phyloP scores from a whole-genome alignment of 2,329 filamentous ascomycete species.

The Ceratocystis albifundus region DNA sequence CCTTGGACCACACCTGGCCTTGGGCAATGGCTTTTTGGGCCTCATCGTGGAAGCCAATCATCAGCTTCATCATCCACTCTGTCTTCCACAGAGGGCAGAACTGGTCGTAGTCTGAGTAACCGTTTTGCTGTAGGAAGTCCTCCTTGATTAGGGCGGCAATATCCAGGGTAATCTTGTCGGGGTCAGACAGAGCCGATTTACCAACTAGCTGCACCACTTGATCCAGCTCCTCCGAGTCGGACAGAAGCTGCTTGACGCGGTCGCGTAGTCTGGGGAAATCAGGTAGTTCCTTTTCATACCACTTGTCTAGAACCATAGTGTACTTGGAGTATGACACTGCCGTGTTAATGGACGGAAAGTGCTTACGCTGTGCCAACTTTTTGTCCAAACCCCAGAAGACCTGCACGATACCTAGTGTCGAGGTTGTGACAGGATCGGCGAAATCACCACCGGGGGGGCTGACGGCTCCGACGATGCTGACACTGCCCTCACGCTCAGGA shows the following conservation, averaged over 20 bases:
- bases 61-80: slow-evolving; percentile 99
- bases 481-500: slow-evolving; percentile 77
- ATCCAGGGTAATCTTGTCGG: slow-evolving; percentile 96
- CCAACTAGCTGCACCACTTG: slow-evolving; percentile 97
- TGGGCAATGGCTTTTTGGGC: slow-evolving; percentile 88
- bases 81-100: slow-evolving; percentile 99
- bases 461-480: slow-evolving; percentile 95
- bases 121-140: slow-evolving; percentile 97
- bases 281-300: slow-evolving; percentile 85
- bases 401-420: slow-evolving; percentile 92
- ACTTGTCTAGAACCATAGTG: slow-evolving; percentile 75
- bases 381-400: slow-evolving; percentile 99
- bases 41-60: slow-evolving; percentile 97
- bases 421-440: slow-evolving; percentile 90
- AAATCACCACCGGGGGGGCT: slow-evolving; percentile 97
- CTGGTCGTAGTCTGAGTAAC: slow-evolving; percentile 97
- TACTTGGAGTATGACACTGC: slow-evolving; percentile 94
- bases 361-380: slow-evolving; percentile 97
- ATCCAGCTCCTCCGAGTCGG: slow-evolving; percentile 92
- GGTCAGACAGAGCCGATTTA: slow-evolving; percentile 89
- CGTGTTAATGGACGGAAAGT: slow-evolving; percentile 98
- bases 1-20: slow-evolving; percentile 84
- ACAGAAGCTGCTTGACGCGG: slow-evolving; percentile 84
- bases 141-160: slow-evolving; percentile 89
- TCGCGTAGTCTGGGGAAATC: slow-evolving; percentile 90